These are phyloP conservation scores for Zygoascus hellenicus DNA, from an alignment of 1,139 yeast species.

Conservation along the genomic window DNA sequence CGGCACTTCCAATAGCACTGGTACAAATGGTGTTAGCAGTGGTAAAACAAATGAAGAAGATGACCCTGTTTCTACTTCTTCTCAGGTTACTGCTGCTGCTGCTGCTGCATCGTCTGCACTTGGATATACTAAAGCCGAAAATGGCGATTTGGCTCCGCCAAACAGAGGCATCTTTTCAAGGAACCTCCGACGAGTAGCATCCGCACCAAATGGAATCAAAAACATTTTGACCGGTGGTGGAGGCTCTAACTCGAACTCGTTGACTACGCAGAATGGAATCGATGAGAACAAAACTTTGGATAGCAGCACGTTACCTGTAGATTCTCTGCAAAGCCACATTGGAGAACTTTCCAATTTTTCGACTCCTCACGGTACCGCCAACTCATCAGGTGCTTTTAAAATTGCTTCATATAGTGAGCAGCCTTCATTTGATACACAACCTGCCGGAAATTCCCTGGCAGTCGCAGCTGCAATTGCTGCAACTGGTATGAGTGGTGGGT, in stretches of 20 bases:
- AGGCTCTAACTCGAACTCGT: conserved; percentile 14
- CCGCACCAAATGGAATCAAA: conserved; percentile 62
- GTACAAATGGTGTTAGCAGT: not conserved
- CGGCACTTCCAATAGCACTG: not conserved
- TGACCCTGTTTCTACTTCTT: not conserved
- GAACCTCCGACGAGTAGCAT: conserved; percentile 67
- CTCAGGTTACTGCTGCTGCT: not conserved
- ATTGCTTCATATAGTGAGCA: no score
- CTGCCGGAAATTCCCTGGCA: conserved; percentile 10
- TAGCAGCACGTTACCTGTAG: no score
- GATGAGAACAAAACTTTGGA: not conserved
- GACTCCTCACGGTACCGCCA: no score
- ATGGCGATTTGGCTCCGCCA: conserved; percentile 16
- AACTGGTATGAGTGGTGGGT: conserved; percentile 1
- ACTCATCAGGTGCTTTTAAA: no score
- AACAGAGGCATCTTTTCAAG: conserved; percentile 42
- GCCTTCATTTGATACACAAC: not conserved
- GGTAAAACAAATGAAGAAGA: no score
- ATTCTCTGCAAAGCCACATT: no score
- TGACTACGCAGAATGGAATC: conserved; percentile 5
- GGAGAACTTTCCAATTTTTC: no score
- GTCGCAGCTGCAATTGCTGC: conserved; percentile 13
- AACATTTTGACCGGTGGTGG: conserved; percentile 21
- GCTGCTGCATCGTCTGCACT: not conserved
- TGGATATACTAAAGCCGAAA: conserved; percentile 13